These are phyloP conservation scores for Triticum dicoccoides DNA, from an alignment of 176 grass and related monocot genomes.

Conservation along the genomic window DNA sequence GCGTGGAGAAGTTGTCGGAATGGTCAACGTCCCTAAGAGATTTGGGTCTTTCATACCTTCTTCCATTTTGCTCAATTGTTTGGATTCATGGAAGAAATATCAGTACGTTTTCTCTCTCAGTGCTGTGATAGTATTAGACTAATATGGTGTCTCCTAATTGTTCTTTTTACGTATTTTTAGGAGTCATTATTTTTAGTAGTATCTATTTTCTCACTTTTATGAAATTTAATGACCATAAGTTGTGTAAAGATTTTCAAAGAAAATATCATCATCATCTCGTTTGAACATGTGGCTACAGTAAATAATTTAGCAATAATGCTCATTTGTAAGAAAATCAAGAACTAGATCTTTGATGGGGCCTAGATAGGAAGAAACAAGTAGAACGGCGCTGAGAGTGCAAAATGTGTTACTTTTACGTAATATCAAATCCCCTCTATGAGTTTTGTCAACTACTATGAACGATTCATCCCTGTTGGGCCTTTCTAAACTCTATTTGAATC, in stretches of 20 bases:
- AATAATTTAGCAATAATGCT: no score
- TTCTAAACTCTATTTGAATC: not conserved
- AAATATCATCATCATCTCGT: no score
- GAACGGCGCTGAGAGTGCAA: not conserved
- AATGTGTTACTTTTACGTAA: not conserved
- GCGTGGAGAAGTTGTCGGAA: not conserved
- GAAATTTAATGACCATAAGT: not conserved
- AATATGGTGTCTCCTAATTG: not conserved
- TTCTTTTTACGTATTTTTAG: not conserved
- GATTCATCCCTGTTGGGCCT: not conserved
- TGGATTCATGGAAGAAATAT: not conserved
- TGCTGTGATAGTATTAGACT: not conserved
- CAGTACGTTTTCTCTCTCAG: not conserved
- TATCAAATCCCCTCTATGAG: not conserved
- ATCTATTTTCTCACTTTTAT: not conserved
- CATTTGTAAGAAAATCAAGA: not conserved
- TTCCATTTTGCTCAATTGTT: not conserved
- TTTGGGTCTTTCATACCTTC: slow-evolving; percentile 4
- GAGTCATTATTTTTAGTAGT: not conserved
- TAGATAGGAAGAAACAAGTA: not conserved
- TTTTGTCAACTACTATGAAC: not conserved
- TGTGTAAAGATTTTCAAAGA: not conserved
- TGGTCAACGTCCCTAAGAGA: not conserved
- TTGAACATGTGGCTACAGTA: no score
- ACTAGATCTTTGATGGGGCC: not conserved